These are phyloP conservation scores for Xerocomellus intermedius DNA, from an alignment of 768 basidiomycete species.

Conservation along the genomic window DNA sequence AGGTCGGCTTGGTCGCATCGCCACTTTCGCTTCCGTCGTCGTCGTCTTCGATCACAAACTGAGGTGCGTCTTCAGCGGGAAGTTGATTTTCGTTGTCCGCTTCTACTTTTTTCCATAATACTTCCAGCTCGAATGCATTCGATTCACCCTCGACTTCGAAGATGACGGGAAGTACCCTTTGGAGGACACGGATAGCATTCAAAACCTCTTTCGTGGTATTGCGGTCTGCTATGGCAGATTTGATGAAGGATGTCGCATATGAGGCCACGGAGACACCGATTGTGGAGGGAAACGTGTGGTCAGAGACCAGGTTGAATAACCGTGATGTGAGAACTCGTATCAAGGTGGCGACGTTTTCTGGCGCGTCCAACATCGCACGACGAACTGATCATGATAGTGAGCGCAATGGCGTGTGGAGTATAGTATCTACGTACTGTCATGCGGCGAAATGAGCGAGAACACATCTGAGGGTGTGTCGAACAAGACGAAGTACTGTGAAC, in stretches of 20 bases:
- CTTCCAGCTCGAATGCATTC: conserved; percentile 70
- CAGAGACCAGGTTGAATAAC: conserved; percentile 71
- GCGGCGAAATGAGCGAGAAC: conserved; percentile 82
- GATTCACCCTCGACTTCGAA: conserved; percentile 77
- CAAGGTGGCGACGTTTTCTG: conserved; percentile 84
- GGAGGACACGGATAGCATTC: conserved; percentile 88
- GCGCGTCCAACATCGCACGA: conserved; percentile 75
- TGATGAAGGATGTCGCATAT: conserved; percentile 71
- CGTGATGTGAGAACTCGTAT: conserved; percentile 66
- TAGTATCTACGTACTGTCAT: conserved; percentile 62
- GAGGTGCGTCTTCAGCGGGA: conserved; percentile 38
- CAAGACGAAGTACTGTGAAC: conserved; percentile 67
- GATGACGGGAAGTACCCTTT: conserved; percentile 86
- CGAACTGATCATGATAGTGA: conserved; percentile 53
- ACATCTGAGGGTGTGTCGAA: conserved; percentile 92
- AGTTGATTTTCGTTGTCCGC: conserved; percentile 37
- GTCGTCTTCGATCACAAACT: conserved; percentile 91
- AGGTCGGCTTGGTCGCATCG: conserved; percentile 28
- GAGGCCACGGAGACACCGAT: conserved; percentile 56
- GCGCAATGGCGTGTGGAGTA: neutral
- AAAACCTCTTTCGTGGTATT: conserved; percentile 84
- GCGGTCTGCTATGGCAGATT: conserved; percentile 50
- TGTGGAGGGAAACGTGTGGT: conserved; percentile 75
- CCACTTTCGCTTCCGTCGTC: conserved; percentile 43
- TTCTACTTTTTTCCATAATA: conserved; percentile 77